Evolutionary conservation across 148 eudicot species (phyloP).

Genomic region (Heliamphora exappendiculata): DNA sequence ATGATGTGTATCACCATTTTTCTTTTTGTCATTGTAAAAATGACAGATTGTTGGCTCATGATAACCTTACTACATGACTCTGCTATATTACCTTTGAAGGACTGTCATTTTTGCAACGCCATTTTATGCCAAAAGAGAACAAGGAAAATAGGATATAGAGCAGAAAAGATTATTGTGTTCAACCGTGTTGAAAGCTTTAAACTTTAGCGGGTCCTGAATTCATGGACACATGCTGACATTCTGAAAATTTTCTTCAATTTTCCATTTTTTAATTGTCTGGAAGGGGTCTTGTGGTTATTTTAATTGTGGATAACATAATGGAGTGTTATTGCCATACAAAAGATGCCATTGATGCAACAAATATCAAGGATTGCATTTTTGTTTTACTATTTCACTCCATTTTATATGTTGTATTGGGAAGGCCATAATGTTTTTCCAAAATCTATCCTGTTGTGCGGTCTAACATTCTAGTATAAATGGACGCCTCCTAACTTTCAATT

Average conservation of each 20-base stretch:
- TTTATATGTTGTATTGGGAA: no score
- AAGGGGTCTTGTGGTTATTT: no score
- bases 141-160: background rate
- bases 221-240: background rate
- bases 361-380: no score
- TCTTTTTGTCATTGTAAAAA: background rate
- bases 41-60: background rate
- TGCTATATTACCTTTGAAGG: background rate
- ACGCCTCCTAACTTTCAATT: background rate
- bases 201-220: background rate
- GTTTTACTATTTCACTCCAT: no score
- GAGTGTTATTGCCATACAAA: no score
- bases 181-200: background rate
- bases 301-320: no score
- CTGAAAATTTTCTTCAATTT: background rate
- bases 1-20: background rate
- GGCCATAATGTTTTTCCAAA: no score
- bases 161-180: background rate
- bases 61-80: background rate
- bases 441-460: background rate
- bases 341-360: no score
- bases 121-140: background rate
- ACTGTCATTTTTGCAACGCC: background rate
- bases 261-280: no score
- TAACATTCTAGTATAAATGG: background rate